phyloP scores from a whole-genome alignment of 352 stramenopile species.

The Phytophthora fragariae region DNA sequence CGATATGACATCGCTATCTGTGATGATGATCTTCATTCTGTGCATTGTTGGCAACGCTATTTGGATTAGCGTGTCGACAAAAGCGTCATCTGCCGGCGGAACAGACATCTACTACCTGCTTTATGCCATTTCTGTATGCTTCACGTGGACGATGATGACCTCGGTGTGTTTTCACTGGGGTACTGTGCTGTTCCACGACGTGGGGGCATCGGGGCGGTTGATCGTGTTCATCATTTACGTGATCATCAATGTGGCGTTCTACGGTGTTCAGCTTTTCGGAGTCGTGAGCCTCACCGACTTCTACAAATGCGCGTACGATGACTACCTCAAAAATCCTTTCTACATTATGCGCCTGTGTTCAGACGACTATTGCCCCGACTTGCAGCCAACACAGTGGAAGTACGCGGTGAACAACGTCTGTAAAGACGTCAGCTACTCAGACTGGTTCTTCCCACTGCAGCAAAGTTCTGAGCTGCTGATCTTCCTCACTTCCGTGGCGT shows the following conservation, averaged over 20 bases:
- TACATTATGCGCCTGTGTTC: constrained; percentile 75
- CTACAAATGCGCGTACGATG: constrained; percentile 88
- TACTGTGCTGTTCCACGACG: constrained; percentile 72
- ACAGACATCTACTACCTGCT: constrained; percentile 84
- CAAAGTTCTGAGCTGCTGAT: constrained; percentile 67
- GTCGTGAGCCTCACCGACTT: constrained; percentile 80
- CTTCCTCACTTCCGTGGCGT: constrained; percentile 62
- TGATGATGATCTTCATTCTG: constrained; percentile 79
- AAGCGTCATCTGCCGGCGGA: constrained; percentile 47
- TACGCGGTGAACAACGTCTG: constrained; percentile 74
- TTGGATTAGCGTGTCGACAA: constrained; percentile 80
- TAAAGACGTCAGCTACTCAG: constrained; percentile 69
- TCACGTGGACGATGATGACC: constrained; percentile 89
- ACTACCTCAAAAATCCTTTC: constrained; percentile 88
- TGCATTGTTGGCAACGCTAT: constrained; percentile 82
- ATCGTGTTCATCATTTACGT: constrained; percentile 70
- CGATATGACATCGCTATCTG: constrained; percentile 82
- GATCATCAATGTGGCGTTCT: constrained; percentile 71
- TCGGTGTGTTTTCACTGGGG: constrained; percentile 89
- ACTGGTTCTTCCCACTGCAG: constrained; percentile 65
- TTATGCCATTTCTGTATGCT: constrained; percentile 70
- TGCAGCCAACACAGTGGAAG: constrained; percentile 85
- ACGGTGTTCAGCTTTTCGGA: constrained; percentile 69
- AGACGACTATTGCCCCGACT: constrained; percentile 79
- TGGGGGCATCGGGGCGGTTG: constrained; percentile 60